Base-by-base conservation (phyloP, 768 basidiomycete species). In the Crassisporium funariophilum region DNA sequence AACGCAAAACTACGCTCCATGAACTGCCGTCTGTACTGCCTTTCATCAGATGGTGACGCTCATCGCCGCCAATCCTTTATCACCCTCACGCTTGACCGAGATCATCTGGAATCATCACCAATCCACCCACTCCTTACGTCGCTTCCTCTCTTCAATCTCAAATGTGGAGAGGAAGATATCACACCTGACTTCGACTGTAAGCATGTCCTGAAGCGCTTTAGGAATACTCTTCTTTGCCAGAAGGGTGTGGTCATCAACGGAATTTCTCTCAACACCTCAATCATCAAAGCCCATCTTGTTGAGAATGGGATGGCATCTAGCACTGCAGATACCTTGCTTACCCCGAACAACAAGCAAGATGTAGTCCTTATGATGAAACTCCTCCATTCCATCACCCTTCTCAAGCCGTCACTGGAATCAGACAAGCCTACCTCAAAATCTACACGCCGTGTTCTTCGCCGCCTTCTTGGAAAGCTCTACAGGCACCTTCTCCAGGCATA, bases 401-500 rank as follows among this genome's bases (percentile, higher is more conserved):
- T 31, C 1, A 16, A 61, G 8, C 49, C 50, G 50, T 4, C 17
- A 0, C 46, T 59, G 4, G 37, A n/a, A n/a, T n/a, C n/a, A n/a
- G n/a, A n/a, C n/a, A n/a, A n/a, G n/a, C n/a, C n/a, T n/a, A n/a
- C n/a, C n/a, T n/a, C n/a, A n/a, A n/a, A n/a, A 4, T 34, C 33
- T 0, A 47, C 54, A 0, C 62, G 66, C 8, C 19, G 35, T 1
- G 54, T 53, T 19, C 48, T 68, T n/a, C n/a, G n/a, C 3, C 20
- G 44, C 5, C 51, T 50, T 0, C 51, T 65, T 12, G 64, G 66
- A 0, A 27, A 27, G 2, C 25, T 67, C 19, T 52, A 50, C 34
- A 38, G 41, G 7, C 46, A 59, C 37, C 37, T 67, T 0, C 29
- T 68, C 0, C 16, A 57, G 10, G 50, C 63, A 4, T 69, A 66